Conservation (phyloP, 352 stramenopile species). For the Phytophthora hibernalis region DNA sequence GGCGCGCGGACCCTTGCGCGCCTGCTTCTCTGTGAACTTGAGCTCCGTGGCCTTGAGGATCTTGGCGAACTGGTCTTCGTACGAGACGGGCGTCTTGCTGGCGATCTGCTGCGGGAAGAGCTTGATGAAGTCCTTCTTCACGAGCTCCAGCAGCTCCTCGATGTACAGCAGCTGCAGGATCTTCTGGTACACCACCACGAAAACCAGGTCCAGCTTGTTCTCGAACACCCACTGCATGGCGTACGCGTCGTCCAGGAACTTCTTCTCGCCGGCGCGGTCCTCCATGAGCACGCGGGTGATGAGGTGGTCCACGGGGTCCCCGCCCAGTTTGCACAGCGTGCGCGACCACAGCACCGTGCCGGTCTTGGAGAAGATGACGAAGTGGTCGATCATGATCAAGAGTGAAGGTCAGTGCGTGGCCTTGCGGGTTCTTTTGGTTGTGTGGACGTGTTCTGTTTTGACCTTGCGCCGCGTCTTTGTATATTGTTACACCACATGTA, state of each 20-base stretch:
- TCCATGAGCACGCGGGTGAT: constrained; percentile 92
- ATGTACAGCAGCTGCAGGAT: constrained; percentile 92
- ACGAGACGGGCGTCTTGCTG: constrained; percentile 75
- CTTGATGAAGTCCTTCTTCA: constrained; percentile 86
- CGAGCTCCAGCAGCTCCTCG: constrained; percentile 90
- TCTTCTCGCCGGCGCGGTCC: constrained; percentile 86
- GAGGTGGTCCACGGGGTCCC: constrained; percentile 88
- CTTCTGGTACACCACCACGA: constrained; percentile 94
- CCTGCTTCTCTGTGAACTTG: constrained; percentile 70
- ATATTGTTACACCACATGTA: constrained; percentile 18
- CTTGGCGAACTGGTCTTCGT: constrained; percentile 83
- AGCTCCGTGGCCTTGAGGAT: constrained; percentile 80
- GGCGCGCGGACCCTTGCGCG: constrained; percentile 60
- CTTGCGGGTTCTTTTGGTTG: neutral
- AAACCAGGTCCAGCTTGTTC: constrained; percentile 93
- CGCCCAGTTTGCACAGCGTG: constrained; percentile 85
- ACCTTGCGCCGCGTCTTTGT: constrained; percentile 19
- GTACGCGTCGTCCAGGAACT: constrained; percentile 88
- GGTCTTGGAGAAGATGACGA: constrained; percentile 93
- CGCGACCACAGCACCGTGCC: constrained; percentile 92
- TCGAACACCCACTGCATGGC: constrained; percentile 92
- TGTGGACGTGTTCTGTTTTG: constrained; percentile 8
- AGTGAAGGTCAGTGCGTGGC: neutral
- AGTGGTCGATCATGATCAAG: constrained; percentile 90
- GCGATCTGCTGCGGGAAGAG: constrained; percentile 81